Base-by-base conservation (phyloP, 352 stramenopile species). In the Phytophthora pini region DNA sequence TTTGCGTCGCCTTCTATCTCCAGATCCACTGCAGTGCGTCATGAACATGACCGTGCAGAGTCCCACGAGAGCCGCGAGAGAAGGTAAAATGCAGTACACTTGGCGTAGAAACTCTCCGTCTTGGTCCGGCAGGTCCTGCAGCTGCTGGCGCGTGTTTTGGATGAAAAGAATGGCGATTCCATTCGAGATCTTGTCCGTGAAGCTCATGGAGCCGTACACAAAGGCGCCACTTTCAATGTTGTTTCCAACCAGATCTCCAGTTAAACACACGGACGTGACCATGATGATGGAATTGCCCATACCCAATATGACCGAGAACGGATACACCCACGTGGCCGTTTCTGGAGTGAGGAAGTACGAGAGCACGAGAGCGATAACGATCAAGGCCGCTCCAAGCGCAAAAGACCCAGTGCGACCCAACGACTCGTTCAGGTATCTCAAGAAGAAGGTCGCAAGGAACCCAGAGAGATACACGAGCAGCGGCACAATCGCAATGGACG, bases 231-330 rank as follows among this genome's bases (percentile, higher is more conserved):
- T 93, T 61, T 94, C 88, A 38, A 90, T 72, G 57, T 92, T 89
- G 67, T 89, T 89, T 13, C 88, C 88, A 1, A 95, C 85, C 3
- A 95, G 63, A 50, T 94, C 88, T 40, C 84, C 88, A 57, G 93
- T 88, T 10, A 94, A 59, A 54, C 84, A 94, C 40, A 95, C 88
- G 0, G 82, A 92, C 10, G 86, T 93, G 31, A 95, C 88, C 88
- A 95, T 95, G 48, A 95, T 90, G 51, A 93, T 90, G 4, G 86
- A 93, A 65, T 94, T 93, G 47, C 88, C 88, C 75, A 93, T 89
- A 15, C 88, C 88, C 26, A 95, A 61, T 24, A 94, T 43, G 36
- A 90, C 43, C 36, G 84, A 92, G 49, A 87, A 85, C 17, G 63
- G 61, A 56, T 95, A 94, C 26, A 93, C 80, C 83, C 82, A 93